Percentiles rank a stretch among this genome's conserved stretches.
These are phyloP conservation scores for Isatis tinctoria DNA, from an alignment of 345 rosid genomes.

Conservation along the genomic window DNA sequence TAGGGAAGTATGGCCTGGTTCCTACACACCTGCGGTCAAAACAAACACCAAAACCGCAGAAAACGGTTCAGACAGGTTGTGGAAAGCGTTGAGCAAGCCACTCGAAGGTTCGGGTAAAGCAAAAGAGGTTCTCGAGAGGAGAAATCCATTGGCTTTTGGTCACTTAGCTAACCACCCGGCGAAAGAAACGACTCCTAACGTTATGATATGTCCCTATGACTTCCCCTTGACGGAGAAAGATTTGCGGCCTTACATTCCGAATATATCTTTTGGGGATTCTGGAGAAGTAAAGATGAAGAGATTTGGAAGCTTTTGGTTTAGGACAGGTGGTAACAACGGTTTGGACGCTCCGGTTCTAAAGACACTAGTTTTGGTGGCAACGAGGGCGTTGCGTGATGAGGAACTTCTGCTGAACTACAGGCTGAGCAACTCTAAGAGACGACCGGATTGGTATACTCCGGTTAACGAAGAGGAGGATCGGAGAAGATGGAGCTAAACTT, in stretches of 20 bases:
- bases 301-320: slow-evolving; percentile 92
- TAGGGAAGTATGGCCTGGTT: slow-evolving; percentile 74
- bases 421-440: slow-evolving; percentile 70
- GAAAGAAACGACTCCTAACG: slow-evolving; percentile 70
- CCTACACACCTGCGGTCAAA: slow-evolving; percentile 22
- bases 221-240: slow-evolving; percentile 63
- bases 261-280: slow-evolving; percentile 54
- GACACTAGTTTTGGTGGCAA: slow-evolving; percentile 78
- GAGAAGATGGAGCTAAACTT: slow-evolving; percentile 80
- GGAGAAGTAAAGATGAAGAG: slow-evolving; percentile 77
- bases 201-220: slow-evolving; percentile 83
- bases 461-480: slow-evolving; percentile 92
- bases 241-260: slow-evolving; percentile 74
- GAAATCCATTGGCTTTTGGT: slow-evolving; percentile 87
- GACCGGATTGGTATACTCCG: slow-evolving; percentile 86
- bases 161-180: slow-evolving; percentile 91
- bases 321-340: slow-evolving; percentile 37
- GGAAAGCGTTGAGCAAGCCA: slow-evolving; percentile 81
- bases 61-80: slow-evolving; percentile 59
- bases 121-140: slow-evolving; percentile 60
- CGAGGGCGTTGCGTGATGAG: slow-evolving; percentile 59
- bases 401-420: slow-evolving; percentile 83
- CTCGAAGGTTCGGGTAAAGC: slow-evolving; percentile 40
- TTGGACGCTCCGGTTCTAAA: slow-evolving; percentile 46
- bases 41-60: slow-evolving; percentile 26